Percentiles rank a stretch among this genome's conserved stretches.
phyloP scores from a whole-genome alignment of 1,284 basidiomycete genomes.

The Ustilago shanxiensis region DNA sequence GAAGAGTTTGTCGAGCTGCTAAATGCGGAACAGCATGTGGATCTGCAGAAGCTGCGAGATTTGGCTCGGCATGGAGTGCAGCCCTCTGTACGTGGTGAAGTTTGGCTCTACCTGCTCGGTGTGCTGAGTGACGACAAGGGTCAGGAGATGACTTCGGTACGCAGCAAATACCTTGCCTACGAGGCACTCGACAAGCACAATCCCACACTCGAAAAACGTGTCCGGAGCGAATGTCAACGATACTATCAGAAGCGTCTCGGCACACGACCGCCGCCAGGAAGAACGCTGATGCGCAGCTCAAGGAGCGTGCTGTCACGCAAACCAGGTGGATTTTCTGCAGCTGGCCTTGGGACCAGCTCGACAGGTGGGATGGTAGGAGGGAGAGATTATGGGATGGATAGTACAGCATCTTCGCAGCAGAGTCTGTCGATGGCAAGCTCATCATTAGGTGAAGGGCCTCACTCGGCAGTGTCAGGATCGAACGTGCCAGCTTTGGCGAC shows the following conservation, averaged over 20 bases:
- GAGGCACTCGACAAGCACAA: conserved; percentile 65
- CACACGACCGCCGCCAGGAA: conserved; percentile 38
- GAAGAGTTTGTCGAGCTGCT: conserved; percentile 66
- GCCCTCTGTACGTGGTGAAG: conserved; percentile 66
- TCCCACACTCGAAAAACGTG: conserved; percentile 61
- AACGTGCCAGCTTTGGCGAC: conserved; percentile 14
- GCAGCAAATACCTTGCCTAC: conserved; percentile 66
- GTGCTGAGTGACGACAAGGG: conserved; percentile 68
- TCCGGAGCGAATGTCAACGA: conserved; percentile 62
- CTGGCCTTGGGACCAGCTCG: neutral
- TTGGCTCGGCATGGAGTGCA: conserved; percentile 66
- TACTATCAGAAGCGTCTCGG: conserved; percentile 65
- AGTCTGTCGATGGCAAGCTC: conserved; percentile 5
- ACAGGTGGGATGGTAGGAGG: neutral
- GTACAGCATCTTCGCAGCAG: neutral
- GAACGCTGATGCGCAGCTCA: conserved; percentile 45
- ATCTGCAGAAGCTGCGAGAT: conserved; percentile 63
- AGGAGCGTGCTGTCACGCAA: conserved; percentile 26
- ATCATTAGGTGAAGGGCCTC: conserved; percentile 15
- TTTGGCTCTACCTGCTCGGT: conserved; percentile 69
- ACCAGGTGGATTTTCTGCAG: conserved; percentile 33
- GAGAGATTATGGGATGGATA: conserved; percentile 22
- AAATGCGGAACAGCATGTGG: conserved; percentile 67
- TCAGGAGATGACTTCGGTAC: conserved; percentile 68
- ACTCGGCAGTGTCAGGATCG: conserved; percentile 5